Base-by-base conservation (phyloP, 306 rosid species). In the Cicer arietinum region DNA sequence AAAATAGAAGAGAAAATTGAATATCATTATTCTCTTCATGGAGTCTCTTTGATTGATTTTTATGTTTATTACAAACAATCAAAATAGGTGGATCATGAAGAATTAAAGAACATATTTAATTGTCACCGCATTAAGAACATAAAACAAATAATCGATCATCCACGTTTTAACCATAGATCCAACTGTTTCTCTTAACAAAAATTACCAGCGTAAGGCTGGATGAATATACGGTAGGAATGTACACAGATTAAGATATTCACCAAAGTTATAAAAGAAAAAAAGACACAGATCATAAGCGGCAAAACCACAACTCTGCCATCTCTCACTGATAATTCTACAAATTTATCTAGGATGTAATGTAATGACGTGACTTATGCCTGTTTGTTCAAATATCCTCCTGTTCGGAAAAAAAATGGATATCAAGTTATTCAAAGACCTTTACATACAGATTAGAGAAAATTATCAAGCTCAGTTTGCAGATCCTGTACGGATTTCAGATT, bases 381-480 rank as follows among this genome's bases (percentile, higher is more conserved):
- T 58, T 50, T 71, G 79, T 59, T 67, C 46, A 72, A 65, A 40
- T 65, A 71, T 67, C 60, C 74, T 60, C 67, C 44, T 42, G 47
- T 13, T 9, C 56, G 65, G 25, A n/a, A 41, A 61, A 53, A 68
- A 71, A 44, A 64, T 54, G 56, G 54, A 73, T 17, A 66, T 41
- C 10, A 20, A 41, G 57, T 42, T 6, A 72, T 61, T 65, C 71
- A 77, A 56, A 17, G 67, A 60, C 69, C 65, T 82, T 70, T 69
- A 69, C 67, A 47, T 69, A 71, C 48, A 73, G 57, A 50, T 84
- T 84, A 94, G 14, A 90, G 84, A 48, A 87, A 90, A 67, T 74
- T 80, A 81, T 94, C 96, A 47, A 94, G 96, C 85, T 82, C 90
- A 58, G 80, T 75, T 79, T 90, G 90, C 69, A 92, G 85, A 75